These are phyloP conservation scores for Calamus simplicifolius DNA, from an alignment of 176 grass and related monocot genomes.

Conservation along the genomic window DNA sequence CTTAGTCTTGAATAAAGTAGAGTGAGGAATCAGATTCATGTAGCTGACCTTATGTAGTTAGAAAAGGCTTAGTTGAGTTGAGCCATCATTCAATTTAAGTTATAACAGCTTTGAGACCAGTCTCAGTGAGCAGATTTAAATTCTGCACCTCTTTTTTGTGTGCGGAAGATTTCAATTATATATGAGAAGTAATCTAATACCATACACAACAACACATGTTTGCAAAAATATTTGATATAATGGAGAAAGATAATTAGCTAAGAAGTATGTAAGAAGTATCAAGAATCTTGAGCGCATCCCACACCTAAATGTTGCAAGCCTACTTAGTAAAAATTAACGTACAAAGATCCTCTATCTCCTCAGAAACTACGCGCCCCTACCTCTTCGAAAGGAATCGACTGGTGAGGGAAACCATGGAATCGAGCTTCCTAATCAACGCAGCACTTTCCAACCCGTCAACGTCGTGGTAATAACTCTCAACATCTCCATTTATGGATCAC, in stretches of 20 bases:
- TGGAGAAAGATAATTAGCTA: background rate
- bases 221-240: background rate
- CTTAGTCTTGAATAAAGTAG: no score
- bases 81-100: background rate
- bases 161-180: no score
- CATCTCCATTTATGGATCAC: slow-evolving; percentile 13
- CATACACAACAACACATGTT: no score
- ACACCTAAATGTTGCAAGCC: slow-evolving; percentile 28
- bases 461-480: slow-evolving; percentile 18
- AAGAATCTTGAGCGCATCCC: slow-evolving; percentile 45
- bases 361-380: slow-evolving; percentile 6
- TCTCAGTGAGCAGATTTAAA: slow-evolving; percentile 62
- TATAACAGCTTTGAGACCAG: slow-evolving; percentile 36
- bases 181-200: no score
- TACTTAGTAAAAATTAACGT: background rate
- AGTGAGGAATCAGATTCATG: no score
- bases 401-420: slow-evolving; percentile 27
- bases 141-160: slow-evolving; percentile 7
- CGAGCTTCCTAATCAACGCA: slow-evolving; percentile 29
- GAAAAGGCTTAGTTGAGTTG: no score
- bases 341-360: no score
- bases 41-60: no score
- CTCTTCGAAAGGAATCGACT: slow-evolving; percentile 30
- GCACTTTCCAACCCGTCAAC: slow-evolving; percentile 21
- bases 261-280: no score